A percentile compares a stretch with the other conserved stretches of the same genome.
These are phyloP conservation scores for Fusarium protoensiforme DNA, from an alignment of 2,329 filamentous ascomycete genomes.

Conservation along the genomic window DNA sequence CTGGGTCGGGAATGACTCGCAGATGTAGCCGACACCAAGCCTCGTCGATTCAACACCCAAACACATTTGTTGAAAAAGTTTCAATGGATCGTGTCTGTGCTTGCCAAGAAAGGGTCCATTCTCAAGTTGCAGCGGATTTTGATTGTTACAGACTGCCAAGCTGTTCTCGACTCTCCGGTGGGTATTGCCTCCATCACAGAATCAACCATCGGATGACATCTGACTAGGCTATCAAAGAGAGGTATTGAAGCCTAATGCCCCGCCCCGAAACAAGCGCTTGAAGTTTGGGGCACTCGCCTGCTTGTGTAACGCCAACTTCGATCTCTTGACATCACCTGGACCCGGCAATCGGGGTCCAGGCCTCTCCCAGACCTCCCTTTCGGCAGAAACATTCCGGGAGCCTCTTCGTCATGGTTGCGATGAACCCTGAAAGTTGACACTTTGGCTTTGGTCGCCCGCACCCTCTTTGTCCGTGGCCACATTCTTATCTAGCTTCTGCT, in stretches of 20 bases:
- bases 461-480: constrained; percentile 52
- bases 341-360: background rate
- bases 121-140: background rate
- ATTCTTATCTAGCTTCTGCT: constrained; percentile 65
- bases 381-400: background rate
- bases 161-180: background rate
- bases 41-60: background rate
- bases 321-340: constrained; percentile 9
- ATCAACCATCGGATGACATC: background rate
- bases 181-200: background rate
- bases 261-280: background rate
- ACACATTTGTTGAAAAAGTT: background rate
- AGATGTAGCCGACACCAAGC: background rate
- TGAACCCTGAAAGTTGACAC: constrained; percentile 47
- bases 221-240: background rate
- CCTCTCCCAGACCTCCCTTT: background rate
- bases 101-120: background rate
- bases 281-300: background rate
- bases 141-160: background rate
- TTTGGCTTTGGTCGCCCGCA: constrained; percentile 50
- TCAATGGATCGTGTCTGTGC: background rate
- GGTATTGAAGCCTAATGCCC: background rate
- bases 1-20: background rate
- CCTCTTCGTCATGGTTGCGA: constrained; percentile 3
- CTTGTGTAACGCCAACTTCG: constrained; percentile 5